Evolutionary conservation across 2,329 filamentous ascomycete species (phyloP).

Genomic region (Aspergillus pseudoterreus): DNA sequence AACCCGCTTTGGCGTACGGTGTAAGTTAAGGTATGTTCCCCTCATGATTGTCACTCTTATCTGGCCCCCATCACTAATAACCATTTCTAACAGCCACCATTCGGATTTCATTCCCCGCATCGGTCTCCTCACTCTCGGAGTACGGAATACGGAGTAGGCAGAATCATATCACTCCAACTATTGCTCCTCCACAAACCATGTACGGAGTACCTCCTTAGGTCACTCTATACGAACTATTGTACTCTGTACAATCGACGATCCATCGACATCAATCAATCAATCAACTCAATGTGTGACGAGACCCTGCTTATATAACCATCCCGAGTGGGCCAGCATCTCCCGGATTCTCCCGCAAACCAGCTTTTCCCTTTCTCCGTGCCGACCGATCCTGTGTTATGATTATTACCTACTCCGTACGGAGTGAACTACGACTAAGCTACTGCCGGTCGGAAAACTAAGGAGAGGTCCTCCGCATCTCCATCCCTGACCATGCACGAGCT

Average conservation of each 20-base stretch:
- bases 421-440: too few relatives aligned
- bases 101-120: constrained; percentile 1
- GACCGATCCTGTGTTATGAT: background rate
- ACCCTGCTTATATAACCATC: background rate
- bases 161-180: background rate
- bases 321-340: constrained; percentile 5
- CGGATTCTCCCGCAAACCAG: constrained; percentile 12
- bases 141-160: too few relatives aligned
- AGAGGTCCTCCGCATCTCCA: background rate
- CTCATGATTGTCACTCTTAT: background rate
- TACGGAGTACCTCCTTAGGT: too few relatives aligned
- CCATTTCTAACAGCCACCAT: background rate
- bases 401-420: too few relatives aligned
- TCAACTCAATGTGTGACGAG: too few relatives aligned
- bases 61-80: background rate
- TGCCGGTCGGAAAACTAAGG: too few relatives aligned
- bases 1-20: constrained; percentile 18
- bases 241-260: too few relatives aligned
- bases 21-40: constrained; percentile 1
- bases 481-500: constrained; percentile 56
- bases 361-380: constrained; percentile 11
- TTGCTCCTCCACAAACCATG: too few relatives aligned
- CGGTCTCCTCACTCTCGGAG: background rate
- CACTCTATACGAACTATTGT: too few relatives aligned
- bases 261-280: too few relatives aligned